Base-by-base conservation (phyloP, 2,329 filamentous ascomycete species). In the Nemania sp. region DNA sequence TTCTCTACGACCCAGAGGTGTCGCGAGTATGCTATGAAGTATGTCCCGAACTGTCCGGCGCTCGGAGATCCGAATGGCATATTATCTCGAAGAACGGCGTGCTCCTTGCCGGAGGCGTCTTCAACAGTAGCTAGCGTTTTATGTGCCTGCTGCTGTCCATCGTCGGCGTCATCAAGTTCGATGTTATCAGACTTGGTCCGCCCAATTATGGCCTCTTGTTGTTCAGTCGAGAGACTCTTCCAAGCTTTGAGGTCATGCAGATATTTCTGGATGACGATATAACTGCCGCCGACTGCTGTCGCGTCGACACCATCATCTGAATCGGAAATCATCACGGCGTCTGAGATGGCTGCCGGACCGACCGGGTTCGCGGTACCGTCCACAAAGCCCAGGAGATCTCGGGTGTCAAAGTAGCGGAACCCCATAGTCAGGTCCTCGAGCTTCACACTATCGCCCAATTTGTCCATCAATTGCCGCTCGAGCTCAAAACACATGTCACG, bases 251-350 rank as follows among this genome's bases (percentile, higher is more conserved):
- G 73, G 70, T 88, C 78, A 73, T 88, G 86, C 10, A 87, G 70
- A 71, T 89, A 89, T 70, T 89, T 89, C 70, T 89, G 87, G 0
- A 88, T 80, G 0, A 89, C 86, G 32, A 89, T 78, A 67, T 89
- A 89, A 74, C 86, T 88, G 1, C 87, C 87, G 0, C 85, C 85
- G 0, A 69, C 75, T 0, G 74, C 73, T 1, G 75, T 65, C 1
- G 75, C 61, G n/a, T 83, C 77, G 32, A 85, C 82, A 18, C n/a
- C 20, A 7, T 53, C 20, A 51, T 83, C 76, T 47, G 78, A 78
- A 27, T 61, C 15, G 41, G 54, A 18, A 10, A 88, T 75, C 1
- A 88, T 75, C 1, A 85, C 80, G 0, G 85, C 77, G 0, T 78
- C 77, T 0, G 77, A 73, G 0, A 87, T 80, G 0, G 78, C 81